These are phyloP conservation scores for Talaromyces stipitatus DNA, from an alignment of 495 filamentous ascomycete genomes.

Conservation along the genomic window DNA sequence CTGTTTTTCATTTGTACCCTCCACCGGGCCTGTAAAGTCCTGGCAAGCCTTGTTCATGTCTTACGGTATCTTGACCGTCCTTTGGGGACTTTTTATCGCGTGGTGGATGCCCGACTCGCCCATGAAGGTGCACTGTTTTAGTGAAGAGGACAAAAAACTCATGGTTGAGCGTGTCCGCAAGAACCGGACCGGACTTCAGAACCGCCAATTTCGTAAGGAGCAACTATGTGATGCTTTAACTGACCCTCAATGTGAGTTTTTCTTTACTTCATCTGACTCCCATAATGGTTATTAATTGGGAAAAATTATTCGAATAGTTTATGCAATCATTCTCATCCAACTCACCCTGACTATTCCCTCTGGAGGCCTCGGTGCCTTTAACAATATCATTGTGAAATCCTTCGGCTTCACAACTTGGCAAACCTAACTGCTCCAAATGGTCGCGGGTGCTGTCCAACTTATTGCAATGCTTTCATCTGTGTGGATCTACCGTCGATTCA, in stretches of 20 bases:
- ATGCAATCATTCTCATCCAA: conserved; percentile 34
- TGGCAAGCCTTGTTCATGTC: conserved; percentile 55
- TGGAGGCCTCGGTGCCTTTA: conserved; percentile 48
- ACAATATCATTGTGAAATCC: conserved; percentile 37
- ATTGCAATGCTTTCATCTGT: conserved; percentile 46
- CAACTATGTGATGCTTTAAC: conserved; percentile 36
- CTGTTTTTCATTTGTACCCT: conserved; percentile 30
- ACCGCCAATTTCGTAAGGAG: conserved; percentile 38
- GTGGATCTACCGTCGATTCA: conserved; percentile 49
- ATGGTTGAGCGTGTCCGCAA: conserved; percentile 40
- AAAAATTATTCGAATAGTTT: conserved; percentile 10
- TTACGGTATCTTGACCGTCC: conserved; percentile 45
- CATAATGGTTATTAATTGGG: not conserved
- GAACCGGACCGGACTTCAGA: conserved; percentile 48
- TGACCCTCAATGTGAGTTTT: conserved; percentile 27
- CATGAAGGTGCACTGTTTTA: conserved; percentile 41
- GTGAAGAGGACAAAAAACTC: conserved; percentile 37
- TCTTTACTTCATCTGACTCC: not conserved
- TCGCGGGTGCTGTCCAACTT: conserved; percentile 52
- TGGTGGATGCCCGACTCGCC: conserved; percentile 43
- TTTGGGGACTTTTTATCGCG: conserved; percentile 42
- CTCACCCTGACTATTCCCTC: conserved; percentile 51
- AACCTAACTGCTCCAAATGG: conserved; percentile 39
- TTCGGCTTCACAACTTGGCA: conserved; percentile 19
- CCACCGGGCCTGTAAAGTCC: conserved; percentile 26